Base-by-base conservation (phyloP, 108 stramenopile genomes). In the Nitzschia inconspicua region DNA sequence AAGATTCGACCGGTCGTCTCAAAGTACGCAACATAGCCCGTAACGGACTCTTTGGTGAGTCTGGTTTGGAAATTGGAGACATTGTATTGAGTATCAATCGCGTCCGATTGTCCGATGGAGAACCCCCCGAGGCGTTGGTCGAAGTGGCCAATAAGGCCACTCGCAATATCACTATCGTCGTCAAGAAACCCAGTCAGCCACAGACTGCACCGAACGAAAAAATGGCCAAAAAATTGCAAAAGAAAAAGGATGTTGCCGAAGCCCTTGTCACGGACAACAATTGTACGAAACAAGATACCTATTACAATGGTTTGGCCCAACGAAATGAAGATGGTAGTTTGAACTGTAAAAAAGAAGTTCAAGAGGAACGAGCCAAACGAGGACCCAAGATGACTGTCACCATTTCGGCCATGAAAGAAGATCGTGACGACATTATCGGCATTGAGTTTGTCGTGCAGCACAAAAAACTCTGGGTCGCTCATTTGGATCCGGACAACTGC, bases 281-380 rank as follows among this genome's bases (percentile, higher is more conserved):
- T 31, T 22, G 39, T 13, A 37, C 28, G 25, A 52, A 67, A 41
- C 19, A n/a, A 14, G 64, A 65, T 26, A 39, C 52, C 0, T 65
- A 49, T 34, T 67, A 67, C 47, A 23, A 4, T 7, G 66, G 66
- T 26, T 28, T 27, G 26, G 27, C 57, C 14, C 36, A 35, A 19
- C 57, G 58, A 40, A 67, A 67, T 6, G 48, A 57, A 25, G 66
- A 67, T 29, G 66, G 66, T 3, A 67, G 66, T 41, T 13, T 67
- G 35, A 42, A 28, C 27, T 22, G 28, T 31, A 31, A 24, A 11
- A 16, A 49, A 40, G 6, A 28, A 56, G 14, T n/a, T 52, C 30
- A 52, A 40, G 37, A 26, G 39, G 13, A 39, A 39, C 37, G n/a
- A 39, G 34, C 28, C 25, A 30, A 49, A 19, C 3, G 52, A 36